Evolutionary conservation across 2,329 filamentous ascomycete genomes (phyloP), one percentile per base, ranked within the genome.

Genomic region (Talaromyces sp.): DNA sequence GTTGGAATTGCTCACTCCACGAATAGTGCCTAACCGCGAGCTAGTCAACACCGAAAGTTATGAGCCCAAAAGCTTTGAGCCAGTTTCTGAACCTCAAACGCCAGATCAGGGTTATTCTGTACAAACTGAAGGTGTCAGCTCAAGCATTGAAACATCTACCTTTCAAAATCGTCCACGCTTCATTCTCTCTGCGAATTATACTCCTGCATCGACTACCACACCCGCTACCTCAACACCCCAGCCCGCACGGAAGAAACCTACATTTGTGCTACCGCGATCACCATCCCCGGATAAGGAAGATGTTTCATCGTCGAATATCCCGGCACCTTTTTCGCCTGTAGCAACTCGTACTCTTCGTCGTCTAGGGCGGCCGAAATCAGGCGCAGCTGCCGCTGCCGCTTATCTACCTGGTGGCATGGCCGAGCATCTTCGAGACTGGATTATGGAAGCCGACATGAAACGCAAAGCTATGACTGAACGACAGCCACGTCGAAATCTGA

Each of bases 341-440:
- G 75, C 74, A 15, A 72, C 70, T 39, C 70, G 72, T 0, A 66
- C 39, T 41, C 35, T 76, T 3, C 70, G 68, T 13, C 72, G 76
- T 6, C 71, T 73, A n/a, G 75, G 77, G 9, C 68, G 73, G 19
- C 52, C 64, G 1, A 52, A 57, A 37, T 35, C 63, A 67, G 1
- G 71, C 69, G 61, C 69, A 1, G 65, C 65, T 1, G 69, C 69
- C 11, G 65, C 65, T 1, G 69, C 69, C 11, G 68, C 63, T 6
- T 79, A 78, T 67, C 54, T 75, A 0, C 71, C 76, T 1, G 77
- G 74, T 6, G 78, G 78, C 5, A 78, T 80, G 74, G 78, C 78
- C 8, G 72, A 77, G 0, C 72, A 78, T 60, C 73, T 79, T 33
- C 77, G 77, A n/a, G 73, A 73, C 63, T 80, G 78, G 78, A 71